phyloP scores from a whole-genome alignment of 1,284 basidiomycete genomes.

The Pascua guehoae region DNA sequence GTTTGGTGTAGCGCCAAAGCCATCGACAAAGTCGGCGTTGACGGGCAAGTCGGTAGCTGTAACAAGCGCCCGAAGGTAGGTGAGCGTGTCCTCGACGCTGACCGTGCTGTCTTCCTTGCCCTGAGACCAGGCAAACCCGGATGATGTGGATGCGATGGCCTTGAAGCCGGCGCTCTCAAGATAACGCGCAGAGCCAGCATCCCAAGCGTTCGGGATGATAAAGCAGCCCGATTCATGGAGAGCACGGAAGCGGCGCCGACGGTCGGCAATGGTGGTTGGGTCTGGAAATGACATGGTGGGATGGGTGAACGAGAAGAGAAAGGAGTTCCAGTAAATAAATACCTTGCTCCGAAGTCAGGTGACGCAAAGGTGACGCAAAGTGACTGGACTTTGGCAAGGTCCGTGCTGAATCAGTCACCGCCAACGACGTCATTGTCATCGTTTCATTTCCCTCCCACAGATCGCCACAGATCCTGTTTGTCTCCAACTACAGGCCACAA shows the following conservation, averaged over 20 bases:
- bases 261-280: not conserved
- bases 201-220: slow-evolving; percentile 6
- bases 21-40: slow-evolving; percentile 10
- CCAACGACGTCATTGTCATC: too few species aligned
- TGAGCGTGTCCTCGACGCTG: slow-evolving; percentile 2
- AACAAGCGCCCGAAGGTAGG: not conserved
- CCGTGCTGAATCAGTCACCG: too few species aligned
- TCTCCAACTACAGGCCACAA: too few species aligned
- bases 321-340: too few species aligned
- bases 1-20: slow-evolving; percentile 2
- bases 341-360: too few species aligned
- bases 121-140: slow-evolving; percentile 1
- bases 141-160: slow-evolving; percentile 2
- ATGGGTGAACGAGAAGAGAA: too few species aligned
- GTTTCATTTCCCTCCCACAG: too few species aligned
- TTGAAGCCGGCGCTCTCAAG: slow-evolving; percentile 2
- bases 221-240: slow-evolving; percentile 6
- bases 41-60: not conserved
- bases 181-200: slow-evolving; percentile 2
- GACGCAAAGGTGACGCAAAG: too few species aligned
- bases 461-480: too few species aligned
- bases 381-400: too few species aligned
- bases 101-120: not conserved
- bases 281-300: too few species aligned
- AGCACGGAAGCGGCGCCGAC: slow-evolving; percentile 2